These are phyloP conservation scores for Globisporangium solare DNA, from an alignment of 352 stramenopile species.

Conservation along the genomic window DNA sequence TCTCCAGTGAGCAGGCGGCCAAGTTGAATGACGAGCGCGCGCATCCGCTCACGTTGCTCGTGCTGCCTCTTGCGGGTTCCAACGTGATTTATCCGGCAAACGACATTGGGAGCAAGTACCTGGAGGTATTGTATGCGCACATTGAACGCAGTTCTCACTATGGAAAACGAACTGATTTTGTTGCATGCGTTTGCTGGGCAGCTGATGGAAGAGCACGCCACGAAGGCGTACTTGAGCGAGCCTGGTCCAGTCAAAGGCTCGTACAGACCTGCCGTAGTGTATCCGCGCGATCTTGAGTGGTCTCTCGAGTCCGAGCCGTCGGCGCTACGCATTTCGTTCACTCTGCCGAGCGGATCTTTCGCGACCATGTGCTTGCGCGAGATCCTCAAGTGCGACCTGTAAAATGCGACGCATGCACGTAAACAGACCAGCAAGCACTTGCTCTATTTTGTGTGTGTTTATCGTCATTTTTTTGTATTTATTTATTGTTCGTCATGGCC, in stretches of 20 bases:
- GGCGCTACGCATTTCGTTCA: constrained; percentile 41
- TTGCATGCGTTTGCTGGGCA: constrained; percentile 14
- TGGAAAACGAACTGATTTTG: constrained; percentile 1
- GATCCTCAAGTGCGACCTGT: constrained; percentile 46
- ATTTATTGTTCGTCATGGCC: not conserved
- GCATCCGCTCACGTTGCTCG: constrained; percentile 30
- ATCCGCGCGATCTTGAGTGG: constrained; percentile 43
- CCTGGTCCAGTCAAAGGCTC: constrained; percentile 50
- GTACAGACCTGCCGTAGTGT: constrained; percentile 48
- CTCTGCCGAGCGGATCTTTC: constrained; percentile 59
- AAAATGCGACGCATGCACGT: not conserved
- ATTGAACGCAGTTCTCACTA: too few relatives aligned
- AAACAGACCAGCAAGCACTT: not conserved
- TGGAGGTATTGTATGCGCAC: too few relatives aligned
- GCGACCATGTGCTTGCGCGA: constrained; percentile 80
- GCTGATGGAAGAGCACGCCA: constrained; percentile 47
- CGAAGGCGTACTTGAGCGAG: constrained; percentile 26
- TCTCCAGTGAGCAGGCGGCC: constrained; percentile 30
- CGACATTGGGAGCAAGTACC: constrained; percentile 30
- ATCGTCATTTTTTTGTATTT: not conserved
- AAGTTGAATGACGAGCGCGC: constrained; percentile 29
- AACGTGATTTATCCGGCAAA: constrained; percentile 48
- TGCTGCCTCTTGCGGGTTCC: constrained; percentile 55
- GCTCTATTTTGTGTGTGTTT: constrained; percentile 2
- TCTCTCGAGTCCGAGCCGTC: constrained; percentile 15